phyloP scores from a whole-genome alignment of 108 stramenopile species.

The Cafeteria roenbergensis region DNA sequence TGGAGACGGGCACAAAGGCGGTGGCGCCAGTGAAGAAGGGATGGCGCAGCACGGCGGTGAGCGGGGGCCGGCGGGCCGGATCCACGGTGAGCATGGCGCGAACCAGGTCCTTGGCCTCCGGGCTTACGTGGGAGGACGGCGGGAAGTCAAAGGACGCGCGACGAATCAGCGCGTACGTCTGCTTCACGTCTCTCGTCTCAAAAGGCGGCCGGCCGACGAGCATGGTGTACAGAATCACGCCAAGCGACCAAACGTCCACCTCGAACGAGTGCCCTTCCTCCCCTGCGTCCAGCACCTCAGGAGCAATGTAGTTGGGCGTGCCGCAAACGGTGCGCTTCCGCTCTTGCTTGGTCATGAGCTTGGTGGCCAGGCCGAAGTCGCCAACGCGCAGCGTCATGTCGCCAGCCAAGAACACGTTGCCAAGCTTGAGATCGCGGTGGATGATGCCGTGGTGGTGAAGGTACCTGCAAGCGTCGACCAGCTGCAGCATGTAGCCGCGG shows the following conservation, averaged over 20 bases:
- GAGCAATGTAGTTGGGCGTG: conserved; percentile 98
- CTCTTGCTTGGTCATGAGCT: conserved; percentile 62
- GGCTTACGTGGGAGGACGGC: conserved; percentile 50
- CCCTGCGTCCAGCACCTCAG: conserved; percentile 75
- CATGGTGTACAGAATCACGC: conserved; percentile 87
- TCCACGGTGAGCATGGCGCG: conserved; percentile 69
- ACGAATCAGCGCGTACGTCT: conserved; percentile 86
- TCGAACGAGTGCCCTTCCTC: conserved; percentile 22
- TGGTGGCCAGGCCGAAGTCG: conserved; percentile 87
- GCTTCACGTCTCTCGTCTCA: conserved; percentile 90
- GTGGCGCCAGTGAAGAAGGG: conserved; percentile 52
- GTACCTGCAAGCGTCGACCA: conserved; percentile 70
- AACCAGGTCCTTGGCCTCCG: conserved; percentile 65
- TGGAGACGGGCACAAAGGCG: background rate
- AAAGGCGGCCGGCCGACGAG: conserved; percentile 92
- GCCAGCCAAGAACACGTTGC: conserved; percentile 84
- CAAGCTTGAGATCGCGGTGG: conserved; percentile 96
- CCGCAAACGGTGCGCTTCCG: conserved; percentile 91
- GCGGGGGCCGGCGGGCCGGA: conserved; percentile 63
- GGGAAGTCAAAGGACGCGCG: conserved; percentile 84
- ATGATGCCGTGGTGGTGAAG: conserved; percentile 77
- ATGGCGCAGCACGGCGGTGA: conserved; percentile 55
- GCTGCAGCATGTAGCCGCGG: conserved; percentile 57
- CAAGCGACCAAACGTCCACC: conserved; percentile 94
- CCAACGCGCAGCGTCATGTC: conserved; percentile 39